These are phyloP conservation scores for Pezicula rhizophila DNA, from an alignment of 2,329 filamentous ascomycete species.

Conservation along the genomic window DNA sequence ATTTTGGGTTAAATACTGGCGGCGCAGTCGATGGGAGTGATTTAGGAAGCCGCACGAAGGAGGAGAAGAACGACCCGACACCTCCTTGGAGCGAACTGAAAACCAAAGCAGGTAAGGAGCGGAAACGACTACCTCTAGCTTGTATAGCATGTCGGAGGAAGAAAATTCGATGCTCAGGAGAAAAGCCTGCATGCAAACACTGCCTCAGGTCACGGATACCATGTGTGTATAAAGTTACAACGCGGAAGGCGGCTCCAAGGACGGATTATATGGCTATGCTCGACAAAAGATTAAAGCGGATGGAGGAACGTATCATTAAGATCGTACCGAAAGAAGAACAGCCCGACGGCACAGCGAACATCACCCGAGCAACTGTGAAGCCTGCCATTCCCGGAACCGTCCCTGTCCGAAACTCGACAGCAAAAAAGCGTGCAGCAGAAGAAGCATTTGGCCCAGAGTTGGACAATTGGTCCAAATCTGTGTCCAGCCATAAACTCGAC, in stretches of 20 bases:
- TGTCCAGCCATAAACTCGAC: conserved; percentile 43
- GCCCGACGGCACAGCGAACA: conserved; percentile 53
- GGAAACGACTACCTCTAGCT: conserved; percentile 84
- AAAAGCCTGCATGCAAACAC: conserved; percentile 96
- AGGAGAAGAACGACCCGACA: conserved; percentile 51
- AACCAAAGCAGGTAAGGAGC: conserved; percentile 90
- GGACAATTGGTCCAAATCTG: conserved; percentile 69
- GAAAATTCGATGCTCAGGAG: conserved; percentile 95
- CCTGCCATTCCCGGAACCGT: conserved; percentile 59
- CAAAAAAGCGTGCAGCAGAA: conserved; percentile 76
- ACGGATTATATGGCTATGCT: conserved; percentile 99
- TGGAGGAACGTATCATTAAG: conserved; percentile 97
- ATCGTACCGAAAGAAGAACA: conserved; percentile 84
- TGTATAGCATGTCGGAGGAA: conserved; percentile 95
- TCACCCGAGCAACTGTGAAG: conserved; percentile 79
- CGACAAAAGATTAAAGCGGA: conserved; percentile 88
- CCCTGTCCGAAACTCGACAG: conserved; percentile 43
- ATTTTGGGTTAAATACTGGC: conserved; percentile 47
- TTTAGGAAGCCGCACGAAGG: conserved; percentile 45
- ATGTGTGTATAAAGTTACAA: conserved; percentile 96
- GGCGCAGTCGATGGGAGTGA: conserved; percentile 48
- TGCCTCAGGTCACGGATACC: conserved; percentile 87
- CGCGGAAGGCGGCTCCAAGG: conserved; percentile 84
- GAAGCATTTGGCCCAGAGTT: conserved; percentile 82
- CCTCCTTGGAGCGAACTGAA: conserved; percentile 78